A percentile compares a stretch with the other conserved stretches of the same genome.
Evolutionary conservation across 192 early-diverging fungal genomes (phyloP).

Genomic region (Mortierella claussenii): DNA sequence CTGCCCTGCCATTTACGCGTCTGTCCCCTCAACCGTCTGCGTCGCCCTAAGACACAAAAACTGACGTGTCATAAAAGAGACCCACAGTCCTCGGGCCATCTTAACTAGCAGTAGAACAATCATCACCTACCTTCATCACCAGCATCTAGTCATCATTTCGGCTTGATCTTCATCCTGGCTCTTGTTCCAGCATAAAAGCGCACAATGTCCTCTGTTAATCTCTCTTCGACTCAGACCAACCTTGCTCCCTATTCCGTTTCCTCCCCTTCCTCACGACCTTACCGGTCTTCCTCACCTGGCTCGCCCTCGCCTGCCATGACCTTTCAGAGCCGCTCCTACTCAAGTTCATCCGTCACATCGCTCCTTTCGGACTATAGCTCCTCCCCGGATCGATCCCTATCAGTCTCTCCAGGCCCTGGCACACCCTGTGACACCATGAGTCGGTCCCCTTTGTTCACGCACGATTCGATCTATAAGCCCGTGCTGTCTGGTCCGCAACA

Average conservation of each 20-base stretch:
- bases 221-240: slow-evolving; percentile 36
- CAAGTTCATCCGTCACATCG: slow-evolving; percentile 31
- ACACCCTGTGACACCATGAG: slow-evolving; percentile 30
- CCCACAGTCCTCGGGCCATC: no score
- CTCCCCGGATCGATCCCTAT: slow-evolving; percentile 17
- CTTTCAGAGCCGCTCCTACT: slow-evolving; percentile 33
- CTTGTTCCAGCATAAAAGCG: not conserved
- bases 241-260: slow-evolving; percentile 22
- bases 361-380: slow-evolving; percentile 20
- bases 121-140: no score
- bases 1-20: no score
- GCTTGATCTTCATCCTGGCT: not conserved
- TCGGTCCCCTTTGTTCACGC: slow-evolving; percentile 26
- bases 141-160: no score
- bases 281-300: slow-evolving; percentile 19
- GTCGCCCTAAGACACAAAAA: no score
- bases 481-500: slow-evolving; percentile 6
- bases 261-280: slow-evolving; percentile 7
- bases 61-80: no score
- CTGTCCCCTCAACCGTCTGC: no score
- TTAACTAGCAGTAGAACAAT: no score
- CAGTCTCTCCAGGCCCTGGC: slow-evolving; percentile 31
- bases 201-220: slow-evolving; percentile 33
- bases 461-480: slow-evolving; percentile 21
- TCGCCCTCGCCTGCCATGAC: slow-evolving; percentile 17